Percentiles rank a stretch among this genome's conserved stretches.
Evolutionary conservation across 805 yeast species (phyloP).

Genomic region (Peterozyma xylosa): DNA sequence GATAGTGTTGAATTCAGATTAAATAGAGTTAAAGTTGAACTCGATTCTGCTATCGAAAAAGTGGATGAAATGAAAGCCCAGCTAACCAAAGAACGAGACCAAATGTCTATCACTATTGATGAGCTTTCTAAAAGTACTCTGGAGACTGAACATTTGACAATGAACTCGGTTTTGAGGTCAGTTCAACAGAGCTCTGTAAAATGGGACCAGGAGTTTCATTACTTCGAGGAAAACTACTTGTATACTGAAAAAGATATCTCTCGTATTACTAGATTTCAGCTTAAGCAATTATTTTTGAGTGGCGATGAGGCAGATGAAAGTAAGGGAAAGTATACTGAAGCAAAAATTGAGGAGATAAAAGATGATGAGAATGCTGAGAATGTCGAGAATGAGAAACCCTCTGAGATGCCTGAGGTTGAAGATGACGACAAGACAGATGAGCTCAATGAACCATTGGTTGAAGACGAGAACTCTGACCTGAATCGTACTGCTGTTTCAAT

Average conservation of each 20-base stretch:
- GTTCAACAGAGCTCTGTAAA: conserved; percentile 76
- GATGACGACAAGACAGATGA: conserved; percentile 15
- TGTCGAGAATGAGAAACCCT: conserved; percentile 11
- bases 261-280: conserved; percentile 80
- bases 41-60: conserved; percentile 57
- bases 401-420: conserved; percentile 11
- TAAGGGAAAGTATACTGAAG: background rate
- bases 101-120: conserved; percentile 37
- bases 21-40: conserved; percentile 69
- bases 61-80: conserved; percentile 50
- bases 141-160: conserved; percentile 58
- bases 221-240: conserved; percentile 68
- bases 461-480: conserved; percentile 10
- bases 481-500: too few relatives aligned
- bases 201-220: conserved; percentile 82
- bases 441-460: conserved; percentile 5
- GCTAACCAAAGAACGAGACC: conserved; percentile 42
- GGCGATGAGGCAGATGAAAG: conserved; percentile 20
- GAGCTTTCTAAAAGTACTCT: conserved; percentile 45
- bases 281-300: conserved; percentile 66
- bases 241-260: conserved; percentile 94
- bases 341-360: too few relatives aligned
- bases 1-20: conserved; percentile 64
- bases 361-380: background rate
- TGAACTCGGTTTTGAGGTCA: conserved; percentile 62